A percentile compares a stretch with the other conserved stretches of the same genome.
Evolutionary conservation across 208 protist species (phyloP).

Genomic region (Trypanosoma boissoni): DNA sequence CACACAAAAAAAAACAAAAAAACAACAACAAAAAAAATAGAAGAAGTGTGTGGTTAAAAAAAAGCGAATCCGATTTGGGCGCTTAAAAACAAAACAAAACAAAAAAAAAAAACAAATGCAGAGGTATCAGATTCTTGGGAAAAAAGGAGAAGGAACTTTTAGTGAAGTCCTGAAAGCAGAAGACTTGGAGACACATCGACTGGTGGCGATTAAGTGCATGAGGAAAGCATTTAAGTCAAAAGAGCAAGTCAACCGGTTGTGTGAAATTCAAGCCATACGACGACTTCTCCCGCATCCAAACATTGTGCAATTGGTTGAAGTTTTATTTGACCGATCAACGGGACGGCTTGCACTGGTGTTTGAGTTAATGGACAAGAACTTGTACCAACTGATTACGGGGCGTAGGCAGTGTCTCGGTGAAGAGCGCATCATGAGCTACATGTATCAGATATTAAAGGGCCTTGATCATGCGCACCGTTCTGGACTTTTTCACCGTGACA

Average conservation of each 20-base stretch:
- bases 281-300: constrained; percentile 92
- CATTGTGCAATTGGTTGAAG: constrained; percentile 95
- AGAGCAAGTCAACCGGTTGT: constrained; percentile 94
- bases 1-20: constrained; percentile 9
- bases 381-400: constrained; percentile 96
- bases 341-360: constrained; percentile 95
- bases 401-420: constrained; percentile 84
- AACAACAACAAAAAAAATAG: neutral
- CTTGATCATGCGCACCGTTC: constrained; percentile 92
- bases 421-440: constrained; percentile 82
- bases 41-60: no score
- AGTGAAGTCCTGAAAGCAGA: constrained; percentile 96
- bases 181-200: constrained; percentile 82
- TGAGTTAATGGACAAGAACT: constrained; percentile 98
- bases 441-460: constrained; percentile 89
- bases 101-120: constrained; percentile 47
- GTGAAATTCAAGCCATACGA: constrained; percentile 96
- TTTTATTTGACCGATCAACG: constrained; percentile 92
- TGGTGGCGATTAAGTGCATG: constrained; percentile 98
- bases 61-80: no score
- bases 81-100: no score
- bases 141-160: constrained; percentile 98
- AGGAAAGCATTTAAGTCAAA: constrained; percentile 93
- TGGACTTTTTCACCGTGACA: constrained; percentile 94
- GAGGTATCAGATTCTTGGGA: constrained; percentile 94